Base-by-base conservation (phyloP, 768 basidiomycete genomes). In the Glaciozyma antarctica region DNA sequence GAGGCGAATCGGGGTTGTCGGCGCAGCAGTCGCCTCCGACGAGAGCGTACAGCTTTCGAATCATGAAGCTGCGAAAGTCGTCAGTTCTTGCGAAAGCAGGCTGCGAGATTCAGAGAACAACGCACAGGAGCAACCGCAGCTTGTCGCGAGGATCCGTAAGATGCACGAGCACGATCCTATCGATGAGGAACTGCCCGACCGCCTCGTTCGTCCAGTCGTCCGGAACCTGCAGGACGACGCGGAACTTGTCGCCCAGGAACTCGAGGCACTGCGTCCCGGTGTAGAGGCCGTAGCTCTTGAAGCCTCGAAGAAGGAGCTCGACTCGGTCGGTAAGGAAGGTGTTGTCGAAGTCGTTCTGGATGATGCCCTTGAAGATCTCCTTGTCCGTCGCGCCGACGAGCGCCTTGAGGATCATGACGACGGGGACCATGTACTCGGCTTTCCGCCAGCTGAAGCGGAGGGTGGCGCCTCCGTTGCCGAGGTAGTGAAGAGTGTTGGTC, bases 1-100 rank as follows among this genome's bases (percentile, higher is more conserved):
- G 94, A 65, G 95, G 92, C 1, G 93, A 98, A 81, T 99, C 95
- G 7, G 95, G 93, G 75, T 98, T 98, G 78, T 99, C 95, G 58
- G 88, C 82, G 72, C 88, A 88, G 71, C 90, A 95, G 51, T 86
- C 84, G 51, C 87, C 86, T 7, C 92, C 93, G 10, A 98, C 92
- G 22, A 91, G 79, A 2, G 90, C 83, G 73, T 90, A 98, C 17
- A 99, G 80, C 77, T 98, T 99, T 67, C 92, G 87, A 38, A 98
- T 81, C 95, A 98, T 98, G 80, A 92, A 97, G 45, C 93, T 97
- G 73, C 26, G 24, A 56, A 48, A 64, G 61, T 30, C 51, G 32
- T 49, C 49, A 43, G 32, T 45, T 41, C 53, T 61, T 32, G 53
- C 19, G 34, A 59, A 24, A 4, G 5, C 24, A 3, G 16, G 5